Evolutionary conservation across 352 stramenopile genomes (phyloP).

Genomic region (Phytophthora pinifolia): DNA sequence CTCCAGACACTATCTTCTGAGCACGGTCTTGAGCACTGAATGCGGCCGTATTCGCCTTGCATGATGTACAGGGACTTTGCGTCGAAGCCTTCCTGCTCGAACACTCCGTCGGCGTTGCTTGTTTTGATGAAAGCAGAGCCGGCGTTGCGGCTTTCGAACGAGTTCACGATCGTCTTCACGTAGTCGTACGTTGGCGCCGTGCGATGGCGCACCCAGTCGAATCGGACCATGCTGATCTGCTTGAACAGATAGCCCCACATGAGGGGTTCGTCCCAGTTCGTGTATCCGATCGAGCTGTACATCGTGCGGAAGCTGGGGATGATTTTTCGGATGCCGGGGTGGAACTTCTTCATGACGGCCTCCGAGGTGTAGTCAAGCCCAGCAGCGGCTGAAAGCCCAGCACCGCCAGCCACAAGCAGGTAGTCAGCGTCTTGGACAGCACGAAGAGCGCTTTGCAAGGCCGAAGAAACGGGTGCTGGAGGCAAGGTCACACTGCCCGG

Average conservation of each 20-base stretch:
- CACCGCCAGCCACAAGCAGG: constrained; percentile 57
- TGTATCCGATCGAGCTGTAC: constrained; percentile 62
- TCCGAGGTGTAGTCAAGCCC: constrained; percentile 74
- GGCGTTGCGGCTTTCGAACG: constrained; percentile 27
- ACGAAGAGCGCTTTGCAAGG: constrained; percentile 29
- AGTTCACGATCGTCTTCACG: constrained; percentile 45
- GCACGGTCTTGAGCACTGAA: constrained; percentile 56
- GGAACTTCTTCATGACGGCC: constrained; percentile 62
- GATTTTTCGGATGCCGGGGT: constrained; percentile 43
- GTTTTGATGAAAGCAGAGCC: constrained; percentile 66
- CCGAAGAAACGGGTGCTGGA: constrained; percentile 22
- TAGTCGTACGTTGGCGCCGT: constrained; percentile 55
- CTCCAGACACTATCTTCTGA: constrained; percentile 49
- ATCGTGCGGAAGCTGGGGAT: constrained; percentile 55
- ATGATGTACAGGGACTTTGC: constrained; percentile 53
- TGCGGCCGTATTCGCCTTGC: constrained; percentile 63
- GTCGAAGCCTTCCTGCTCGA: constrained; percentile 68
- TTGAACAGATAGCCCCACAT: constrained; percentile 71
- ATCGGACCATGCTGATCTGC: constrained; percentile 58
- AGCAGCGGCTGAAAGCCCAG: constrained; percentile 67
- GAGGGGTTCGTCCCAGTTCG: constrained; percentile 39
- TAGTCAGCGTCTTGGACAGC: constrained; percentile 58
- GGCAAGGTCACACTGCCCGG: constrained; percentile 19
- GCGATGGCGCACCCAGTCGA: constrained; percentile 49
- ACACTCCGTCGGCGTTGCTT: constrained; percentile 73